Conservation (phyloP, 805 yeast genomes). For the Soucietia sequanensis region DNA sequence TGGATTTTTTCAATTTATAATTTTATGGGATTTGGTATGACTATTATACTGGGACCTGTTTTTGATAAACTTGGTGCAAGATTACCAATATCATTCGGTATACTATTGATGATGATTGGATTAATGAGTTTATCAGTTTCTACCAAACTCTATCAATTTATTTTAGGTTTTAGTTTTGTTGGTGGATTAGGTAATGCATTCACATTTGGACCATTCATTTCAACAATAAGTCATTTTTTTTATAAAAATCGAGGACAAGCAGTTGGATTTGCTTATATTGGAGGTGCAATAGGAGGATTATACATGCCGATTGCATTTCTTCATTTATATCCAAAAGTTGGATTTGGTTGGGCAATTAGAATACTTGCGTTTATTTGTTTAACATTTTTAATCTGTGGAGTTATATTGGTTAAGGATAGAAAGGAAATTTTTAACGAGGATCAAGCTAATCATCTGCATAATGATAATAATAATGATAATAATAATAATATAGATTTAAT, state of each 20-base stretch:
- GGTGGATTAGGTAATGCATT: conserved; percentile 24
- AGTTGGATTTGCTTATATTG: conserved; percentile 27
- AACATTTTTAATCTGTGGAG: conserved; percentile 12
- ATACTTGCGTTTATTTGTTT: conserved; percentile 22
- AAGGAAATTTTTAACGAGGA: conserved; percentile 11
- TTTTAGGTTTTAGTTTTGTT: conserved; percentile 21
- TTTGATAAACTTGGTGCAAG: conserved; percentile 24
- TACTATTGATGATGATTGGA: conserved; percentile 15
- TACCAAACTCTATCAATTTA: conserved; percentile 21
- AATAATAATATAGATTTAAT: conserved; percentile 7
- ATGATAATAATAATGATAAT: conserved; percentile 6
- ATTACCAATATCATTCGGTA: conserved; percentile 20
- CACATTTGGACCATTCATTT: conserved; percentile 23
- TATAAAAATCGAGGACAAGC: conserved; percentile 21
- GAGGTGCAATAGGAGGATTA: conserved; percentile 33
- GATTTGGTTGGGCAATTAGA: conserved; percentile 31
- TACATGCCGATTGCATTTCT: conserved; percentile 26
- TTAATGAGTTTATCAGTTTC: conserved; percentile 20
- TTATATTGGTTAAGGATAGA: conserved; percentile 18
- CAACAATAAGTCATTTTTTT: conserved; percentile 27
- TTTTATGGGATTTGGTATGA: conserved; percentile 22
- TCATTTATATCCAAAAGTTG: conserved; percentile 22
- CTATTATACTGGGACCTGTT: conserved; percentile 23
- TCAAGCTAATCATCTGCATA: conserved; percentile 5
- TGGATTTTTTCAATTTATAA: conserved; percentile 30